phyloP scores from a whole-genome alignment of 1,284 basidiomycete genomes.

The Fomes fomentarius region DNA sequence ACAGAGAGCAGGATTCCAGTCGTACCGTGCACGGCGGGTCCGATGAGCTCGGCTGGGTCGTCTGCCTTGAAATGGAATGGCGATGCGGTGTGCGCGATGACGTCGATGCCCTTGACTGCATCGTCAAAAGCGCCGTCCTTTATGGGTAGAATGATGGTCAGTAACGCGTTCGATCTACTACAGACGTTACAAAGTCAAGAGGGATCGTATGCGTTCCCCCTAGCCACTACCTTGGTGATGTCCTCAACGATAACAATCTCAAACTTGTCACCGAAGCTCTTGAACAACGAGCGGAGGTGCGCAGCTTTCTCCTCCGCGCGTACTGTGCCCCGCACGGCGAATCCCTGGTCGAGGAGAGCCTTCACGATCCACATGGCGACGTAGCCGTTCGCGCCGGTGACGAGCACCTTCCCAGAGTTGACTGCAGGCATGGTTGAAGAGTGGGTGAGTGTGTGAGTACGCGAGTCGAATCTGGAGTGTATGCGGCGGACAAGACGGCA shows the following conservation, averaged over 20 bases:
- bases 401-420: conserved; percentile 30
- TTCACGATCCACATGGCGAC: conserved; percentile 37
- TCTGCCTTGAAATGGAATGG: conserved; percentile 40
- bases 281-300: conserved; percentile 35
- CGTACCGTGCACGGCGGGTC: conserved; percentile 34
- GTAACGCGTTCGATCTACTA: conserved; percentile 31
- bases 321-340: conserved; percentile 51
- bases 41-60: conserved; percentile 38
- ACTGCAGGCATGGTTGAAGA: conserved; percentile 30
- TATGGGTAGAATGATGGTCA: too few relatives aligned
- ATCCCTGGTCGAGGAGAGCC: conserved; percentile 35
- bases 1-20: conserved; percentile 28
- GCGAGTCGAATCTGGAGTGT: too few relatives aligned
- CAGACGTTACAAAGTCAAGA: background rate
- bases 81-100: conserved; percentile 48
- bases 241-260: conserved; percentile 57
- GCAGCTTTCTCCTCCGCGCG: conserved; percentile 48
- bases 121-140: conserved; percentile 45
- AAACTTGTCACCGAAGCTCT: conserved; percentile 31
- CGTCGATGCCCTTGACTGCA: conserved; percentile 45
- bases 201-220: background rate
- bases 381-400: conserved; percentile 36
- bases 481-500: too few relatives aligned
- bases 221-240: conserved; percentile 55
- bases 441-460: too few relatives aligned